Evolutionary conservation across 2,329 filamentous ascomycete species (phyloP).

Genomic region (Hansfordia pulvinata): DNA sequence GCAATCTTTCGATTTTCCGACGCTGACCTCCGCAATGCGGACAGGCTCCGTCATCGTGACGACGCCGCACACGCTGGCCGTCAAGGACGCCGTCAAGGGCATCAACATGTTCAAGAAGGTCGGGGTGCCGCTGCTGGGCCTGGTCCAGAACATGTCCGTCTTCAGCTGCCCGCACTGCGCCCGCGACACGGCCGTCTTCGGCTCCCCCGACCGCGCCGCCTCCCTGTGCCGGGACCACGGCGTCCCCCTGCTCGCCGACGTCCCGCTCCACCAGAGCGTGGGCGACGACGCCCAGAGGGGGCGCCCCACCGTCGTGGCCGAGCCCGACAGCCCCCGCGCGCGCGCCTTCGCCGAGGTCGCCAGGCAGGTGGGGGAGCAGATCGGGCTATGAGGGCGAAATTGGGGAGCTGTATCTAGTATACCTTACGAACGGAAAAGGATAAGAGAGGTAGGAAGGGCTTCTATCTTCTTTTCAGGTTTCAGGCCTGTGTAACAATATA

Average conservation of each 20-base stretch:
- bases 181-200: conserved; percentile 64
- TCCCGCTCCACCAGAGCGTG: conserved; percentile 76
- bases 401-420: too few species aligned
- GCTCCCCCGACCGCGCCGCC: conserved; percentile 48
- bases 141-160: conserved; percentile 86
- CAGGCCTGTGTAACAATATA: too few species aligned
- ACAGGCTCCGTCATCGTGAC: conserved; percentile 79
- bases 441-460: too few species aligned
- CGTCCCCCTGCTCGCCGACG: conserved; percentile 74
- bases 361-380: conserved; percentile 31
- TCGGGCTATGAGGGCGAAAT: conserved; percentile 24
- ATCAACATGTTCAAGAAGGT: conserved; percentile 89
- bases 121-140: conserved; percentile 65
- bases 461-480: too few species aligned
- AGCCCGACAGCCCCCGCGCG: conserved; percentile 63
- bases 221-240: conserved; percentile 57
- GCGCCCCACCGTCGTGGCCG: conserved; percentile 79
- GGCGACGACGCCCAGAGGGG: conserved; percentile 80
- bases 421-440: too few species aligned
- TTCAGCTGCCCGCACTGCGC: conserved; percentile 72
- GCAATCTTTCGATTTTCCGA: too few species aligned
- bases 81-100: conserved; percentile 84
- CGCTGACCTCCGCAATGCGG: too few species aligned
- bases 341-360: conserved; percentile 62
- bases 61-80: conserved; percentile 83